Percentiles rank a stretch among this genome's conserved stretches.
Evolutionary conservation across 345 rosid species (phyloP).

Genomic region (Lenwebbia sp.): DNA sequence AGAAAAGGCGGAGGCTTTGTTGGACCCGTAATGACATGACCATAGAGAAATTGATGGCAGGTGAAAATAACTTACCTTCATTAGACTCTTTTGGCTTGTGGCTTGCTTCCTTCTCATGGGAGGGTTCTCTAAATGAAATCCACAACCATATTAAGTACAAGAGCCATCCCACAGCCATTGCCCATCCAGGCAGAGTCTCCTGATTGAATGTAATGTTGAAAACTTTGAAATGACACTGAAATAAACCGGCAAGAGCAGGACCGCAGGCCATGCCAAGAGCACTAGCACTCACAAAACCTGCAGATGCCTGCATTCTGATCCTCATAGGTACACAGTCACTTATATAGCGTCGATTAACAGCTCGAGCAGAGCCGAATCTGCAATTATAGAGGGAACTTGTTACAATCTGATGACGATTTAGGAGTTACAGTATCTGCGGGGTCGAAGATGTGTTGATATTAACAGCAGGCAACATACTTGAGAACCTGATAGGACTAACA

Average conservation of each 20-base stretch:
- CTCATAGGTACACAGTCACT: constrained; percentile 92
- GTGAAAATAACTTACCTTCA: constrained; percentile 28
- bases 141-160: constrained; percentile 78
- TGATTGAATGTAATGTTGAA: constrained; percentile 74
- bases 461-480: background rate
- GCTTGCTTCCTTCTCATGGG: constrained; percentile 39
- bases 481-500: background rate
- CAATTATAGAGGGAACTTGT: constrained; percentile 1
- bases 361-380: constrained; percentile 98
- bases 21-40: background rate
- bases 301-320: constrained; percentile 95
- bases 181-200: constrained; percentile 95
- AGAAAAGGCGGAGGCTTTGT: background rate
- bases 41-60: background rate
- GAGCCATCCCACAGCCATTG: constrained; percentile 91
- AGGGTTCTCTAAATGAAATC: constrained; percentile 80
- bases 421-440: background rate
- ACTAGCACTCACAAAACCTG: constrained; percentile 99
- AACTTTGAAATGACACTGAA: constrained; percentile 71
- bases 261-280: constrained; percentile 99
- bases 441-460: background rate
- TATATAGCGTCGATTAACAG: constrained; percentile 95
- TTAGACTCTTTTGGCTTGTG: constrained; percentile 18
- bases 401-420: background rate
- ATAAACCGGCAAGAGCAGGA: constrained; percentile 95